Evolutionary conservation across 1,284 basidiomycete genomes (phyloP).

Genomic region (Sparassis latifolia): DNA sequence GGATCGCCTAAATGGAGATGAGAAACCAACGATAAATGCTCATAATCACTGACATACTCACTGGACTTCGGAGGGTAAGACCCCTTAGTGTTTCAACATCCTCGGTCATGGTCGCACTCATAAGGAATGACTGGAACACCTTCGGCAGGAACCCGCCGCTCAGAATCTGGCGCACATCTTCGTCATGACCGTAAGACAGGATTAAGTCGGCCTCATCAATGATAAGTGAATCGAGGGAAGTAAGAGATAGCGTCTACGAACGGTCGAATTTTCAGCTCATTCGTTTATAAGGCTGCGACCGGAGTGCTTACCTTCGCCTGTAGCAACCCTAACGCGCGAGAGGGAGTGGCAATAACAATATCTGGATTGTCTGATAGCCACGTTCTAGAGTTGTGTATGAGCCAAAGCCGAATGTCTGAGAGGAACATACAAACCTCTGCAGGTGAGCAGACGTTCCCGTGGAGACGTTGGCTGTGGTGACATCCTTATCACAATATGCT

Average conservation of each 20-base stretch:
- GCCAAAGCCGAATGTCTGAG: not conserved
- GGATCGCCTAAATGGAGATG: slow-evolving; percentile 53
- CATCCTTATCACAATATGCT: slow-evolving; percentile 72
- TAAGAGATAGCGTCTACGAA: slow-evolving; percentile 49
- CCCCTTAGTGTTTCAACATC: slow-evolving; percentile 92
- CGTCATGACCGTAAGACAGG: slow-evolving; percentile 94
- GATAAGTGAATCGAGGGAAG: slow-evolving; percentile 77
- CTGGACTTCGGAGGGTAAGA: slow-evolving; percentile 81
- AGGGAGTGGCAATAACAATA: slow-evolving; percentile 88
- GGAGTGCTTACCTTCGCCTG: slow-evolving; percentile 63
- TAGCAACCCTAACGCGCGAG: slow-evolving; percentile 73
- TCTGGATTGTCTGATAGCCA: slow-evolving; percentile 90
- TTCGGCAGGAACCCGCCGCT: slow-evolving; percentile 75
- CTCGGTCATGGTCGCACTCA: slow-evolving; percentile 97
- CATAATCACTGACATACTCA: slow-evolving; percentile 32
- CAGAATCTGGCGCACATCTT: slow-evolving; percentile 85
- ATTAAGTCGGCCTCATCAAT: slow-evolving; percentile 99
- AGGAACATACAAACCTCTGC: slow-evolving; percentile 55
- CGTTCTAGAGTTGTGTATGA: slow-evolving; percentile 37
- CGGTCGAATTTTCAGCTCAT: no score
- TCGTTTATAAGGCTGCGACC: not conserved
- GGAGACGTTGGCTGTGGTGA: slow-evolving; percentile 77
- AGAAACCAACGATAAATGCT: slow-evolving; percentile 15
- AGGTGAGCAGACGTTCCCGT: slow-evolving; percentile 67
- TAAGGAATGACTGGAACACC: slow-evolving; percentile 90